A percentile compares a stretch with the other conserved stretches of the same genome.
Conservation (phyloP, 192 early-diverging fungal genomes). For the Umbelopsis sp. region DNA sequence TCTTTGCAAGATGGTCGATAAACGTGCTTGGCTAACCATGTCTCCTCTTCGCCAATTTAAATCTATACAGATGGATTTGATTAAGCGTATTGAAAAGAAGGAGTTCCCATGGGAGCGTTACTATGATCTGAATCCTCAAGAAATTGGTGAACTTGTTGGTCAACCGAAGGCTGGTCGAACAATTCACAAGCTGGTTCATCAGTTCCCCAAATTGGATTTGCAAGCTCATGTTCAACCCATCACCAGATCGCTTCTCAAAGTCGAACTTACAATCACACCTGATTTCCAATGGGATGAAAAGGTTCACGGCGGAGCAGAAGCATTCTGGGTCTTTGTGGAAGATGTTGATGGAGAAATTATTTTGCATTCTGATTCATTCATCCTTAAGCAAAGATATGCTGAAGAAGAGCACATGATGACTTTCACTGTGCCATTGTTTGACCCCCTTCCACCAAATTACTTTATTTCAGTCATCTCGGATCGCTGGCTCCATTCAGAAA, state of each 20-base stretch:
- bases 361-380: constrained; percentile 90
- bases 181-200: constrained; percentile 73
- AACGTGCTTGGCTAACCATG: constrained; percentile 93
- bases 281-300: constrained; percentile 95
- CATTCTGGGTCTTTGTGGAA: constrained; percentile 97
- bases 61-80: constrained; percentile 58
- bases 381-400: constrained; percentile 71
- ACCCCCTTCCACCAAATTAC: constrained; percentile 89
- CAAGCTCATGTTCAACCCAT: constrained; percentile 88
- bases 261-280: constrained; percentile 78
- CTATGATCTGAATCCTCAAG: constrained; percentile 80
- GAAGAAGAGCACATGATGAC: constrained; percentile 70
- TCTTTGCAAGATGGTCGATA: constrained; percentile 98
- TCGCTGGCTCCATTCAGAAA: constrained; percentile 93
- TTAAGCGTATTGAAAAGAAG: constrained; percentile 89
- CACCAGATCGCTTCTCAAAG: constrained; percentile 86
- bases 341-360: constrained; percentile 89
- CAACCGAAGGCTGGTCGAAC: constrained; percentile 79
- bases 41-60: constrained; percentile 85
- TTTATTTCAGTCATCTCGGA: constrained; percentile 94
- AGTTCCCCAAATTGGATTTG: constrained; percentile 85
- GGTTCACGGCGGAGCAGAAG: constrained; percentile 88
- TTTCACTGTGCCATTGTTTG: constrained; percentile 92
- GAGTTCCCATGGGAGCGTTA: constrained; percentile 96
- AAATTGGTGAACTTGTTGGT: constrained; percentile 86